Base-by-base conservation (phyloP, 306 rosid genomes). In the Cucurbita ficifolia region DNA sequence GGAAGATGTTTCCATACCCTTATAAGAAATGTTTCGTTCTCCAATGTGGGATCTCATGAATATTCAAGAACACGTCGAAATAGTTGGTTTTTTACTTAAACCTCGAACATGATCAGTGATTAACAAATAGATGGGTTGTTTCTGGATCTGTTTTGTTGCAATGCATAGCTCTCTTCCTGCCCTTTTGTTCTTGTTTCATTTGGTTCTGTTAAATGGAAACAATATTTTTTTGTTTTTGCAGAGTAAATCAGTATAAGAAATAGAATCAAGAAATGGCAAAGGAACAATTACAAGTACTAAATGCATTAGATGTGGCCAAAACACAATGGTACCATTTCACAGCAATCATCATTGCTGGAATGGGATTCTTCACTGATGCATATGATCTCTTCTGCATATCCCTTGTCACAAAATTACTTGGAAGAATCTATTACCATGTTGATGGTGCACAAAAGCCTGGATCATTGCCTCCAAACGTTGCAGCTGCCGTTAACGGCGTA, bases 341-440 rank as follows among this genome's bases (percentile, higher is more conserved):
- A 2, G 97, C 96, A 54, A 87, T 88, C 60, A 51, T 88, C 6
- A 68, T 88, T 10, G 88, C 95, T 5, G 97, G 97, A 80, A 87
- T 90, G 92, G 97, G 97, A 4, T 90, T 90, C 77, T 90, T 90
- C 87, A 90, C 97, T 0, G 95, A 90, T 78, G 92, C 97, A 5
- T 90, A 88, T 59, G 95, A 90, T 69, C 81, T 90, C 5, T 90
- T 90, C 74, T 87, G 97, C 52, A 54, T 88, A 40, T 88, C 96
- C 5, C 80, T 90, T 0, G 89, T 90, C 1, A 90, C 96, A 18
- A 90, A 88, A 77, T 81, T 90, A 56, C 92, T 90, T 5, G 96
- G 96, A 17, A 84, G 96, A 16, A 81, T 90, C 52, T 90, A 87
- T 46, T 90, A 90, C 77, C 88, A 85, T 12, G 88, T 83, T 5